A percentile compares a stretch with the other conserved stretches of the same genome.
These are phyloP conservation scores for Myriosclerotinia scirpicola DNA, from an alignment of 2,329 filamentous ascomycete species.

Conservation along the genomic window DNA sequence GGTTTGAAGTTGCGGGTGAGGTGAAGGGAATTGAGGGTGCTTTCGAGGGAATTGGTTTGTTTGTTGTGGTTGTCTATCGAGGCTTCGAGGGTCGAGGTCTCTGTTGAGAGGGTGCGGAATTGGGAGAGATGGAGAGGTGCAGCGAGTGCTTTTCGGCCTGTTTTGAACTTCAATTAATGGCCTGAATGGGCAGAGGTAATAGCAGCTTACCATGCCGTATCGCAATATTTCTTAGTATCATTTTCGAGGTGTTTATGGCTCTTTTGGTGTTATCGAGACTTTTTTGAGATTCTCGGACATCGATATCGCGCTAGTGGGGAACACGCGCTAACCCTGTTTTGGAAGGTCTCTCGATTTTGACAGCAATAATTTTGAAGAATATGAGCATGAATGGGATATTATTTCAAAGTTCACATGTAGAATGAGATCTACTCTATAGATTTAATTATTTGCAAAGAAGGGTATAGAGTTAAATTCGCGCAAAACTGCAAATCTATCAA, in stretches of 20 bases:
- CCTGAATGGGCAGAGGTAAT: neutral
- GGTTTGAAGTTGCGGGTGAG: constrained; percentile 30
- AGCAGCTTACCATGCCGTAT: constrained; percentile 54
- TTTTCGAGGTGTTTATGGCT: constrained; percentile 41
- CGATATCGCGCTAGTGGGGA: constrained; percentile 28
- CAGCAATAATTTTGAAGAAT: neutral
- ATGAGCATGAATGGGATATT: neutral
- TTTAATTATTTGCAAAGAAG: constrained; percentile 11
- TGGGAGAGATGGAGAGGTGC: constrained; percentile 44
- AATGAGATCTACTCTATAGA: neutral
- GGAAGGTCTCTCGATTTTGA: neutral
- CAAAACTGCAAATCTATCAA: constrained; percentile 25
- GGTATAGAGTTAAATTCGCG: constrained; percentile 24
- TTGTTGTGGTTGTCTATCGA: constrained; percentile 25
- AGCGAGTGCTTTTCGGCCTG: constrained; percentile 56
- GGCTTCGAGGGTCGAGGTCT: constrained; percentile 28
- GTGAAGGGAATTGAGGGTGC: constrained; percentile 30
- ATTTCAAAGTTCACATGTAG: neutral
- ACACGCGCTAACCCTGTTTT: constrained; percentile 25
- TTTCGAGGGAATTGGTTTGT: constrained; percentile 32
- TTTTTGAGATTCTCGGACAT: constrained; percentile 35
- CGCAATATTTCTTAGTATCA: constrained; percentile 57
- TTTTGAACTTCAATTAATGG: constrained; percentile 31
- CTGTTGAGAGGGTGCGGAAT: constrained; percentile 44
- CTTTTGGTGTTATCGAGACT: constrained; percentile 25